A percentile compares a stretch with the other conserved stretches of the same genome.
Evolutionary conservation across 176 grass and related monocot genomes (phyloP).

Genomic region (Lolium multiflorum): DNA sequence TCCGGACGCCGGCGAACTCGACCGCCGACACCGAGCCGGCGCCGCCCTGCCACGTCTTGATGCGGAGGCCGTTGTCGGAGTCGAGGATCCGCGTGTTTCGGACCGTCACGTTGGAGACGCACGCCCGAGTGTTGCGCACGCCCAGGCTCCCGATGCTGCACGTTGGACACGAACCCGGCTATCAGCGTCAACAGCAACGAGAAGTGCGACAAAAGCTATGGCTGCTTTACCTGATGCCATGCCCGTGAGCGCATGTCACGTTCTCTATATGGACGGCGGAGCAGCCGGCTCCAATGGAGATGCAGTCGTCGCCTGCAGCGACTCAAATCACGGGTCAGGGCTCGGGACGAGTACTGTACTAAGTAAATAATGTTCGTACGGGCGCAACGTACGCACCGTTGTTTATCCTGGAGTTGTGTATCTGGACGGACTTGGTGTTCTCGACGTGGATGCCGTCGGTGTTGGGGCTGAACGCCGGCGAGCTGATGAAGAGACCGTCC

Average conservation of each 20-base stretch:
- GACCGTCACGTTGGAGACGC: constrained; percentile 75
- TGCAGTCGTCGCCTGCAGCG: constrained; percentile 75
- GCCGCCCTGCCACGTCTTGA: constrained; percentile 96
- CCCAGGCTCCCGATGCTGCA: constrained; percentile 89
- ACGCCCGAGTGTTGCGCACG: constrained; percentile 65
- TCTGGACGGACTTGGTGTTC: background rate
- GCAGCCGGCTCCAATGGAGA: constrained; percentile 75
- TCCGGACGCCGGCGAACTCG: constrained; percentile 57
- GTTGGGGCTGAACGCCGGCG: constrained; percentile 2
- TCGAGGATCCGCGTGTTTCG: constrained; percentile 52
- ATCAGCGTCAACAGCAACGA: background rate
- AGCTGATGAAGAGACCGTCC: background rate
- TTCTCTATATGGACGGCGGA: constrained; percentile 67
- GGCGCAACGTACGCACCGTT: background rate
- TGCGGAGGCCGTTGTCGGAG: constrained; percentile 80
- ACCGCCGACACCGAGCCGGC: constrained; percentile 56
- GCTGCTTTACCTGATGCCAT: constrained; percentile 72
- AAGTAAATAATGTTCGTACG: no score
- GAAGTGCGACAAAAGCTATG: background rate
- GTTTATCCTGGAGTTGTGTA: background rate
- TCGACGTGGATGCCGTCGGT: constrained; percentile 12
- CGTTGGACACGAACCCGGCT: background rate
- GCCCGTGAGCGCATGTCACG: constrained; percentile 66
- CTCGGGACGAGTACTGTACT: background rate
- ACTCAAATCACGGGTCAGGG: background rate